Percentiles rank a stretch among this genome's conserved stretches.
Conservation (phyloP, 2,329 filamentous ascomycete species). For the Botrytis paeoniae region DNA sequence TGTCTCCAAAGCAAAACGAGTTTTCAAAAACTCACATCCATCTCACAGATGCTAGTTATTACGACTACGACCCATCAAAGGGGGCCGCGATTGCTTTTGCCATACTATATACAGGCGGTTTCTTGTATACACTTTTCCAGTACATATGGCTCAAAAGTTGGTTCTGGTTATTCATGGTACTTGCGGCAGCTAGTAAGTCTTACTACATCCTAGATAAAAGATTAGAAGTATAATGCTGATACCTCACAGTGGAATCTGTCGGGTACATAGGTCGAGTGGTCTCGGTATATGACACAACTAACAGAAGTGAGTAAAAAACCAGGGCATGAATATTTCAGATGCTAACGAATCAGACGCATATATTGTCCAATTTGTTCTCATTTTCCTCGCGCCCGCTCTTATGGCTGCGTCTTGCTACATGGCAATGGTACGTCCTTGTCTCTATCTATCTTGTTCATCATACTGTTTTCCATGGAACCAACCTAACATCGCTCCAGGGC, state of each 20-base stretch:
- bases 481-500: slow-evolving; percentile 30
- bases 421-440: slow-evolving; percentile 34
- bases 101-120: slow-evolving; percentile 14
- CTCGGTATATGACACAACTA: slow-evolving; percentile 2
- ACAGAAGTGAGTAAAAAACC: neutral
- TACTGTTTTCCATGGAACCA: slow-evolving; percentile 36
- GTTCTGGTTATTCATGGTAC: slow-evolving; percentile 23
- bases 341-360: slow-evolving; percentile 26
- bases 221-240: neutral
- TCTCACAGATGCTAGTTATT: slow-evolving; percentile 7
- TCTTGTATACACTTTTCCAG: slow-evolving; percentile 6
- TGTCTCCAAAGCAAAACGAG: neutral
- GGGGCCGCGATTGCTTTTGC: slow-evolving; percentile 20
- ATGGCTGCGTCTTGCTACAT: slow-evolving; percentile 52
- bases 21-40: neutral
- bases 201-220: neutral
- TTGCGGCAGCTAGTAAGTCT: slow-evolving; percentile 19
- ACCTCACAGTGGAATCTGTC: slow-evolving; percentile 16
- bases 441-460: neutral
- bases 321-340: neutral
- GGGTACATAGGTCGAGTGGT: slow-evolving; percentile 18
- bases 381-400: slow-evolving; percentile 49
- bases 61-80: slow-evolving; percentile 17
- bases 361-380: slow-evolving; percentile 40
- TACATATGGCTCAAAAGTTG: slow-evolving; percentile 20